Conservation (phyloP, 140 eudicot genomes). For the Cichorium intybus region DNA sequence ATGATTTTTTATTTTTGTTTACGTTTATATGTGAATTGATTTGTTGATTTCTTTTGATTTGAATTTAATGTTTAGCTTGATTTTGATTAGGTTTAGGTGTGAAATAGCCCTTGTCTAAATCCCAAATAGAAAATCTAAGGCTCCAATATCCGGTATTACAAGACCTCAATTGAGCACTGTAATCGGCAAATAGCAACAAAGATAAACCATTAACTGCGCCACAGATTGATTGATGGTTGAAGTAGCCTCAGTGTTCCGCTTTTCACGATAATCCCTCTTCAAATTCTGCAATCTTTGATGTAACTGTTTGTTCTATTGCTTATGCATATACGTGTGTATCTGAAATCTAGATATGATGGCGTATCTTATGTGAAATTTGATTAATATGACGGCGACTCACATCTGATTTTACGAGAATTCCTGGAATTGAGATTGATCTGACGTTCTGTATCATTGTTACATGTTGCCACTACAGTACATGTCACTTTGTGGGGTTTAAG, state of each 20-base stretch:
- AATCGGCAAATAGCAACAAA: background rate
- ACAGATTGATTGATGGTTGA: background rate
- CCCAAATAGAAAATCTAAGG: background rate
- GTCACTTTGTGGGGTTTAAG: conserved; percentile 27
- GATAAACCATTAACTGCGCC: background rate
- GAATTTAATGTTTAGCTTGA: no score
- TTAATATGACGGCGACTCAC: background rate
- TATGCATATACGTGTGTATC: background rate
- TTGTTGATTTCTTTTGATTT: no score
- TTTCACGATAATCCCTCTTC: background rate
- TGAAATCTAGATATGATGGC: background rate
- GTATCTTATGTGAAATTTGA: background rate
- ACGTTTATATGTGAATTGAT: no score
- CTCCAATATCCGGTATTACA: no score
- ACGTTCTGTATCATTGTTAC: conserved; percentile 1
- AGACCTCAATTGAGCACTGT: background rate
- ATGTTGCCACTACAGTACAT: conserved; percentile 12
- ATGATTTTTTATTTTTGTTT: no score
- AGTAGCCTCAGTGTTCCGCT: background rate
- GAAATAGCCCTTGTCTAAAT: no score
- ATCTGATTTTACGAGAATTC: background rate
- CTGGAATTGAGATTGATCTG: conserved; percentile 11
- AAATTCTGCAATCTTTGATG: background rate
- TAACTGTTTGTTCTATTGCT: background rate
- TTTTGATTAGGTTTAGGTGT: no score